Evolutionary conservation across 2,329 filamentous ascomycete species (phyloP).

Genomic region (Colletotrichum sp.): DNA sequence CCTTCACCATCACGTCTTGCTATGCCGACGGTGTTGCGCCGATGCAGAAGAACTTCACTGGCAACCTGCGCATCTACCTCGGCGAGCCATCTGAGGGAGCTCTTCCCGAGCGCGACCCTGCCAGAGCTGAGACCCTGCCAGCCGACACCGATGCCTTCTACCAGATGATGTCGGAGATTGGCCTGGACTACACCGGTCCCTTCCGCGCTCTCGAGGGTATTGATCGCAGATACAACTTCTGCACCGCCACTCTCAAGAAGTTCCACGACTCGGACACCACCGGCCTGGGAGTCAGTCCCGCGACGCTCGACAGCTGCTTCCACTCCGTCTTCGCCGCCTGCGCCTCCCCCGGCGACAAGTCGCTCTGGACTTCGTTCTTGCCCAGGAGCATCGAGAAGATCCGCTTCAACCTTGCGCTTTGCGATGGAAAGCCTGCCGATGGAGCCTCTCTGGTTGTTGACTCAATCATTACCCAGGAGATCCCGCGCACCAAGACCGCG

Average conservation of each 20-base stretch:
- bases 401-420: slow-evolving; percentile 15
- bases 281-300: slow-evolving; percentile 35
- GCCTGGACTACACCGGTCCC: slow-evolving; percentile 23
- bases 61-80: slow-evolving; percentile 22
- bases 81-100: slow-evolving; percentile 22
- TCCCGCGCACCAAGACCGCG: slow-evolving; percentile 23
- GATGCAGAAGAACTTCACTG: slow-evolving; percentile 22
- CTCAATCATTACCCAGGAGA: slow-evolving; percentile 32
- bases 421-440: background rate
- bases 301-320: slow-evolving; percentile 36
- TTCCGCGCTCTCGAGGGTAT: slow-evolving; percentile 24
- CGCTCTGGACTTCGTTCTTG: slow-evolving; percentile 34
- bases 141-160: slow-evolving; percentile 26
- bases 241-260: slow-evolving; percentile 20
- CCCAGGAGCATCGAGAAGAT: slow-evolving; percentile 30
- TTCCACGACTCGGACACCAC: slow-evolving; percentile 27
- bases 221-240: slow-evolving; percentile 18
- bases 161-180: slow-evolving; percentile 19
- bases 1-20: slow-evolving; percentile 20
- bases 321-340: slow-evolving; percentile 37
- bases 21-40: slow-evolving; percentile 14
- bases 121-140: slow-evolving; percentile 17
- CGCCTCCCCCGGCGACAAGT: slow-evolving; percentile 35
- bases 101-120: slow-evolving; percentile 18
- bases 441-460: slow-evolving; percentile 30